Evolutionary conservation across 768 basidiomycete species (phyloP), one percentile per base, ranked within the genome.

Genomic region (Suillus luteus): DNA sequence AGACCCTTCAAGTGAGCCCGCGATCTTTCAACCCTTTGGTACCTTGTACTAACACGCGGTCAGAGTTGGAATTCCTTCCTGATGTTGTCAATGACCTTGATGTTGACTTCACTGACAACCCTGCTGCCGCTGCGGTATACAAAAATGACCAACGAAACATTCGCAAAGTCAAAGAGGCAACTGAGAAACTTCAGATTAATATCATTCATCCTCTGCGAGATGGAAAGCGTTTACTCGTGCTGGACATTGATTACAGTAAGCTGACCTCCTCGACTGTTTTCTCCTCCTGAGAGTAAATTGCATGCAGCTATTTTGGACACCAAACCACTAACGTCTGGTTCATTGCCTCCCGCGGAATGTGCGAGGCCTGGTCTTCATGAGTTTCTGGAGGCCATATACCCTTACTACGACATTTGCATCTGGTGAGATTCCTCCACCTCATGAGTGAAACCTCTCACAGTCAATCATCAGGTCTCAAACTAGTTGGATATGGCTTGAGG

Each of bases 191-290:
- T 5, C 77, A 86, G 46, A 73, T 89, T 63, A 85, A 92, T 70
- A 74, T 95, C 64, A 95, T 96, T 64, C 83, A 88, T 73, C 89
- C 89, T 5, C 81, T 93, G 24, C 82, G 93, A 37, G 80, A 82
- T 60, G 91, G 90, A 24, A 95, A 95, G 75, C 87, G 86, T 63
- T 77, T 96, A 1, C 82, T 95, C 24, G 93, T 96, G 0, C 81
- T 96, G 10, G 94, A 95, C 72, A 86, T 95, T 61, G 94, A 95
- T 74, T 94, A 95, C 68, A 95, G 93, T 92, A 62, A 70, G 84
- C 6, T 31, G 38, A 15, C 31, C 11, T 17, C 24, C 27, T 35
- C 14, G 48, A 11, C 15, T 35, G 2, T 41, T 19, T 38, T 27
- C 55, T 6, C 37, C 51, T 51, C 44, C 38, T 43, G 38, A 66